phyloP scores from a whole-genome alignment of 2,329 filamentous ascomycete species.

The Neopestalotiopsis sp. region DNA sequence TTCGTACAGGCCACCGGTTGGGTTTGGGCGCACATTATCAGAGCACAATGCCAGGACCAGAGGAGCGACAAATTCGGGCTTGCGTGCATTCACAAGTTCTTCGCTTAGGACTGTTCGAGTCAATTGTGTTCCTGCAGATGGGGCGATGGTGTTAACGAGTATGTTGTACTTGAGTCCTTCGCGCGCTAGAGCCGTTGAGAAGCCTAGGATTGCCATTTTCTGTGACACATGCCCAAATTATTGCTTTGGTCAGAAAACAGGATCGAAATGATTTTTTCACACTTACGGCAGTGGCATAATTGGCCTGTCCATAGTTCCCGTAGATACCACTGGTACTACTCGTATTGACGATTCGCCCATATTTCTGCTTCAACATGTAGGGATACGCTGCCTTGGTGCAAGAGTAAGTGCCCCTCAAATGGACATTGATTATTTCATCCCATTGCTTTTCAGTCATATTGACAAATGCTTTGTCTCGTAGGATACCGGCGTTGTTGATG shows the following conservation, averaged over 20 bases:
- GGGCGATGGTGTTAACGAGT: conserved; percentile 85
- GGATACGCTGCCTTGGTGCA: conserved; percentile 97
- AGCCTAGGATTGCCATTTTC: conserved; percentile 92
- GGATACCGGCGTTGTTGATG: conserved; percentile 97
- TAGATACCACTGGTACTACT: conserved; percentile 98
- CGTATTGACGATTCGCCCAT: conserved; percentile 95
- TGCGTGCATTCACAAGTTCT: conserved; percentile 40
- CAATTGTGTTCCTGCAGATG: no score
- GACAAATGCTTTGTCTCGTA: conserved; percentile 95
- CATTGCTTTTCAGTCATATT: conserved; percentile 97
- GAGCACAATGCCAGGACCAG: conserved; percentile 83
- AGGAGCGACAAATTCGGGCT: conserved; percentile 97
- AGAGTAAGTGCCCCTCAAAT: conserved; percentile 94
- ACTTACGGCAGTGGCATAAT: conserved; percentile 88
- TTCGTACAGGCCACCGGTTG: conserved; percentile 90
- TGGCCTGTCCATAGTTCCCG: conserved; percentile 98
- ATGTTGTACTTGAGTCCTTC: conserved; percentile 99
- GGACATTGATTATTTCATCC: conserved; percentile 90
- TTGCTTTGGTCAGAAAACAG: conserved; percentile 24
- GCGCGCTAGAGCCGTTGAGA: conserved; percentile 89
- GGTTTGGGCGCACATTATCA: conserved; percentile 83
- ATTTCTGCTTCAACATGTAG: conserved; percentile 97
- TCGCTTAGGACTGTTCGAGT: no score
- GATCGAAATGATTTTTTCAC: conserved; percentile 7
- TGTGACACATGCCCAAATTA: conserved; percentile 33